Evolutionary conservation across 495 filamentous ascomycete species (phyloP).

Genomic region (Gamarada debralockiae): DNA sequence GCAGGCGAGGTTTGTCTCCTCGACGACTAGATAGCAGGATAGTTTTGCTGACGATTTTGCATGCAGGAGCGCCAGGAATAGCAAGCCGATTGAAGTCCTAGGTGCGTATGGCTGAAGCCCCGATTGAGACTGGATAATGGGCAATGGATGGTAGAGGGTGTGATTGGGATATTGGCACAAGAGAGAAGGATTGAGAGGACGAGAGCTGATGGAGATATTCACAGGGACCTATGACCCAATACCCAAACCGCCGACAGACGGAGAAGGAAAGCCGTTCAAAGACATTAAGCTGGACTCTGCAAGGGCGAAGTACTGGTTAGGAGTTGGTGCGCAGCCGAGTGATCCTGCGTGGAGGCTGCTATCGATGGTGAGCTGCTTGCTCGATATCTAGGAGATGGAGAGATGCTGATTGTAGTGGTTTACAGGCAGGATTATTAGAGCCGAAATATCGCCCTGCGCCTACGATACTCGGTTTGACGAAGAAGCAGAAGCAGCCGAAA

Average conservation of each 20-base stretch:
- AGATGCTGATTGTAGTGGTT: neutral
- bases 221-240: slow-evolving; percentile 86
- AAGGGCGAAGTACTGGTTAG: slow-evolving; percentile 91
- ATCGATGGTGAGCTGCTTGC: slow-evolving; percentile 63
- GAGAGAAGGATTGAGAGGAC: no score
- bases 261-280: slow-evolving; percentile 69
- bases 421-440: slow-evolving; percentile 46
- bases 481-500: neutral
- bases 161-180: neutral
- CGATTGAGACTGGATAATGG: neutral
- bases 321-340: slow-evolving; percentile 91
- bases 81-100: slow-evolving; percentile 88
- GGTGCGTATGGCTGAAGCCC: slow-evolving; percentile 28
- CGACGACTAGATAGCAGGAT: neutral
- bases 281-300: slow-evolving; percentile 81
- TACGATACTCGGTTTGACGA: neutral
- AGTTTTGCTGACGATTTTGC: neutral
- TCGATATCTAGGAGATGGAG: neutral
- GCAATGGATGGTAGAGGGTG: neutral
- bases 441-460: slow-evolving; percentile 33
- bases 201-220: neutral
- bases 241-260: slow-evolving; percentile 65
- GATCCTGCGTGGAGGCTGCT: slow-evolving; percentile 85
- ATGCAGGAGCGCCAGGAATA: slow-evolving; percentile 70
- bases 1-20: slow-evolving; percentile 73